Evolutionary conservation across 768 basidiomycete genomes (phyloP).

Genomic region (Chiua virens): DNA sequence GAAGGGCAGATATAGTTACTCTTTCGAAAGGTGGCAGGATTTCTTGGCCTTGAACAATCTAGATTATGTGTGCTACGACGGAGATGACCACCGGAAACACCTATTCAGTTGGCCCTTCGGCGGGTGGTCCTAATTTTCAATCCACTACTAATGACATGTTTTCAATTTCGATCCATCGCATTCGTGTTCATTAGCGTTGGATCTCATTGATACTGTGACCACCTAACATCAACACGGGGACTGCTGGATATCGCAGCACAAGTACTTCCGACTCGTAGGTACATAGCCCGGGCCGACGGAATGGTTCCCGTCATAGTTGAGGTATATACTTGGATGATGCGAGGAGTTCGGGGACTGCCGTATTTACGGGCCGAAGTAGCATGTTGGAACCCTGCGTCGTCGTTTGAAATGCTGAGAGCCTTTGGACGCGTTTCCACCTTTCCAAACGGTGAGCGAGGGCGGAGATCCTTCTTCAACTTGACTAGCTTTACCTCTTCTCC

Average conservation of each 20-base stretch:
- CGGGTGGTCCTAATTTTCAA: neutral
- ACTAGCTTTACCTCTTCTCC: conserved; percentile 48
- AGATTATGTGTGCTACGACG: conserved; percentile 8
- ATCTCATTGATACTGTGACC: neutral
- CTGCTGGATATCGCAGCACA: neutral
- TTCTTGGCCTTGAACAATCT: too few species aligned
- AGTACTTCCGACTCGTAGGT: neutral
- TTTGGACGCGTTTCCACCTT: conserved; percentile 5
- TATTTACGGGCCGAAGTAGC: too few species aligned
- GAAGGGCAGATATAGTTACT: too few species aligned
- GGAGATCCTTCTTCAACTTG: conserved; percentile 49
- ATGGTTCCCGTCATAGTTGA: too few species aligned
- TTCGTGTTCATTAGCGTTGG: neutral
- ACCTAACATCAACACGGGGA: neutral
- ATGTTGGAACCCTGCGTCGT: neutral
- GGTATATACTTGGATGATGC: too few species aligned
- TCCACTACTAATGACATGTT: neutral
- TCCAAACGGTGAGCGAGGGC: neutral
- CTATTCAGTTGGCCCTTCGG: neutral
- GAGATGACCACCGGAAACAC: conserved; percentile 18
- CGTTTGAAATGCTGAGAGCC: conserved; percentile 19
- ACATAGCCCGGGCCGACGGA: too few species aligned
- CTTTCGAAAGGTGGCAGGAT: too few species aligned
- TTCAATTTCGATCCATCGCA: neutral
- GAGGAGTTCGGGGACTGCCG: too few species aligned